These are phyloP conservation scores for Eucalyptus camaldulensis DNA, from an alignment of 345 rosid species.

Conservation along the genomic window DNA sequence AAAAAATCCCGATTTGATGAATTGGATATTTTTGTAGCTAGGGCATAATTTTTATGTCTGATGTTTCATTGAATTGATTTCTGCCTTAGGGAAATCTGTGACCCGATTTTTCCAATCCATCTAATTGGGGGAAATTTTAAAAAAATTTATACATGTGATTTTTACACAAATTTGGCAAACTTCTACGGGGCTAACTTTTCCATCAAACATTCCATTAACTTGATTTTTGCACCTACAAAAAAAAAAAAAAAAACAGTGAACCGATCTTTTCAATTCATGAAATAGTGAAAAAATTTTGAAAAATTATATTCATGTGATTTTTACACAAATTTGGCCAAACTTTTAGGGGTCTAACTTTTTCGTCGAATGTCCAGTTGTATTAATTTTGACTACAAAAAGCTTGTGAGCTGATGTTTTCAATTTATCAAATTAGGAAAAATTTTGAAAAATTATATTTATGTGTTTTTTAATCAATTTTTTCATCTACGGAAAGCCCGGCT, in stretches of 20 bases:
- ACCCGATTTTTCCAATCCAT: neutral
- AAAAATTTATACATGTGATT: neutral
- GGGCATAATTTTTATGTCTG: neutral
- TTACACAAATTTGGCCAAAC: neutral
- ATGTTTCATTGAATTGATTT: neutral
- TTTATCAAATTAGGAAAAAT: no score
- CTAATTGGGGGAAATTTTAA: accelerated
- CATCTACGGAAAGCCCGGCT: no score
- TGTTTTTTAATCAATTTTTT: no score
- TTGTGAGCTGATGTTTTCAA: neutral
- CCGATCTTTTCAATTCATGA: neutral
- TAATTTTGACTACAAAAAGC: no score
- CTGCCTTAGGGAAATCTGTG: neutral
- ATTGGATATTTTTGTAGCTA: neutral
- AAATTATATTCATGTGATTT: neutral
- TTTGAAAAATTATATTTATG: no score
- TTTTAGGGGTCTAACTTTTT: neutral
- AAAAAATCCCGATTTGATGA: neutral
- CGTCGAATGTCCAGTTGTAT: accelerated
- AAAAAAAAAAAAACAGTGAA: no score
- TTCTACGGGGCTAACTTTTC: accelerated
- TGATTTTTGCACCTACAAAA: neutral
- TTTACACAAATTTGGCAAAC: neutral
- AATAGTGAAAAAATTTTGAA: neutral
- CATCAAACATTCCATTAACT: neutral